Evolutionary conservation across 148 eudicot species (phyloP).

Genomic region (Rhododendron molle): DNA sequence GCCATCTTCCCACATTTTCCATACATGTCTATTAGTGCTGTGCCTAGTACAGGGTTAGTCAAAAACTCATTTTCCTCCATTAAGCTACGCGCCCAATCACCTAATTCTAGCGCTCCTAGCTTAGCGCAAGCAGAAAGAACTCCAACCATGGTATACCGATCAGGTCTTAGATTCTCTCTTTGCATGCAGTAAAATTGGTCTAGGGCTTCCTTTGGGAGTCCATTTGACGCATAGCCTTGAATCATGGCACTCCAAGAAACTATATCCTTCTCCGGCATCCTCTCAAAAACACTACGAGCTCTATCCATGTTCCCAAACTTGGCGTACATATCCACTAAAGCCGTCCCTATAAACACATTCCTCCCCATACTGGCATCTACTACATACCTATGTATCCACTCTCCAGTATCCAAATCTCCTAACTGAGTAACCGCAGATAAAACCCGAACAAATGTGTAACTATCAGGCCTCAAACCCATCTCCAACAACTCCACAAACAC

Average conservation of each 20-base stretch:
- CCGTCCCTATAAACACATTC: constrained; percentile 13
- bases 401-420: constrained; percentile 7
- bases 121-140: constrained; percentile 7
- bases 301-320: constrained; percentile 1
- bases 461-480: constrained; percentile 15
- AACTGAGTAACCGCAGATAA: background rate
- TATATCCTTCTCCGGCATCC: constrained; percentile 8
- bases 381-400: background rate
- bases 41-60: constrained; percentile 4
- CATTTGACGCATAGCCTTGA: constrained; percentile 12
- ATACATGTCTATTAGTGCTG: constrained; percentile 7
- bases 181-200: constrained; percentile 7
- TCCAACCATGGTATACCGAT: constrained; percentile 11
- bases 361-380: background rate
- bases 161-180: background rate
- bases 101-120: constrained; percentile 11
- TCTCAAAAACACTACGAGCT: constrained; percentile 1
- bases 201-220: constrained; percentile 9
- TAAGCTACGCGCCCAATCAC: constrained; percentile 2
- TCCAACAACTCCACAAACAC: constrained; percentile 7
- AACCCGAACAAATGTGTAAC: constrained; percentile 7
- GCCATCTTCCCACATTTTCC: constrained; percentile 15
- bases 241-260: constrained; percentile 15
- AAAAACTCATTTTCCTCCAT: constrained; percentile 4
- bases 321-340: constrained; percentile 5